Base-by-base conservation (phyloP, 2,329 filamentous ascomycete genomes). In the Clonostachys byssicola region DNA sequence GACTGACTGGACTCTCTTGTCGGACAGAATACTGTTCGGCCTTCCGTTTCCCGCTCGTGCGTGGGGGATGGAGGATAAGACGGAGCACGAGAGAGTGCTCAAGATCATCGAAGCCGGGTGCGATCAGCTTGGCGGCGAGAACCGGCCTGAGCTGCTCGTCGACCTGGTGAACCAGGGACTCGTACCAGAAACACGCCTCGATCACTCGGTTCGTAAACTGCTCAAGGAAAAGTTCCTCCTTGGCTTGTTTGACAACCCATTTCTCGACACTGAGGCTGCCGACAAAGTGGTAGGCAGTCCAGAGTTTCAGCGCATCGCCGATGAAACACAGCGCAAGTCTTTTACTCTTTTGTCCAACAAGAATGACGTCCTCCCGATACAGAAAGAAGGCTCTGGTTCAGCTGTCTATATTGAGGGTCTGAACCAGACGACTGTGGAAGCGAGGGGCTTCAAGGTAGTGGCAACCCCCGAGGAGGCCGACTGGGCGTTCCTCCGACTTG, bases 1-100 rank as follows among this genome's bases (percentile, higher is more conserved):
- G 3, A 75, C 71, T 0, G 76, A 79, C 49, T 79, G 76, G 76
- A 73, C 74, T 1, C 62, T 80, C 5, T 64, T 79, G 18, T 78
- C 75, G 1, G 71, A 76, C 42, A 54, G 56, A 1, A 49, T 58
- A 2, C 69, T 76, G 33, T 30, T 52, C 0, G 73, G 71, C 2
- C 67, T 75, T 52, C 59, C 69, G 34, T 69, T 74, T 66, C 70
- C 69, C 0, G 72, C 73, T 0, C 66, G 73, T 12, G 71, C 71
- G 4, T 80, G 76, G 74, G 76, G 75, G 2, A 64, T 72, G 1
- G 74, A 79, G 51, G 56, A 68, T 44, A 57, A 74, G 2, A 70
- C 55, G 17, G 70, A 65, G 47, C 53, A 70, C 2, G 61, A 78
- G 49, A 62, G 73, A 9, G 66, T 59, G 5, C 63, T 57, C 14